Base-by-base conservation (phyloP, 2,329 filamentous ascomycete genomes). In the Neophaeococcomyces aloes region DNA sequence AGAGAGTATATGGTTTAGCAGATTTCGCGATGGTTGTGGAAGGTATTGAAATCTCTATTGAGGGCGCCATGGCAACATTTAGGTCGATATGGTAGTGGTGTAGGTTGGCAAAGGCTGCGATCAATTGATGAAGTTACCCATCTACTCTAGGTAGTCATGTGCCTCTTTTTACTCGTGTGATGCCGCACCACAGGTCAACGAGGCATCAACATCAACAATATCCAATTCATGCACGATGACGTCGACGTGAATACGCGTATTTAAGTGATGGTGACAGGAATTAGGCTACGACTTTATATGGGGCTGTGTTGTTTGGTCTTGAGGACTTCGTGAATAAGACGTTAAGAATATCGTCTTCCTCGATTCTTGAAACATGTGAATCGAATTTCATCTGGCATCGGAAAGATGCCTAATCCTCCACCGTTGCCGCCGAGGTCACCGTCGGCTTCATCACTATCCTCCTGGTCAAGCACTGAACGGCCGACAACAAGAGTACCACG, bases 1-100 rank as follows among this genome's bases (percentile, higher is more conserved):
- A 81, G 53, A 73, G 58, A 0, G 76, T 80, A 61, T 74, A 75
- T 2, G 74, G 66, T 52, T 77, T 76, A 42, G 65, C 58, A 17
- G 64, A 61, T 7, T 61, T 59, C n/a, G 69, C 65, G 27, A 64
- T 57, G 33, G 62, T 63, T 6, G 71, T 71, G 27, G 67, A 70
- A n/a, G 74, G 66, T 42, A 70, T 67, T 36, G 63, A 57, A 46
- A 70, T 69, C 47, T 70, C 66, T 37, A 68, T 55, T 15, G 54
- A 55, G 1, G 67, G 60, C 5, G 65, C 60, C 67, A 70, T 70
- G 37, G 4, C 53, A 48, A 23, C 29, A 15, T 15, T 38, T n/a
- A n/a, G n/a, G n/a, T n/a, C n/a, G n/a, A n/a, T n/a, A n/a, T n/a
- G n/a, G n/a, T n/a, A n/a, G n/a, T n/a, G n/a, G n/a, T n/a, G n/a